phyloP scores from a whole-genome alignment of 306 rosid genomes.

The Bauhinia variegata region DNA sequence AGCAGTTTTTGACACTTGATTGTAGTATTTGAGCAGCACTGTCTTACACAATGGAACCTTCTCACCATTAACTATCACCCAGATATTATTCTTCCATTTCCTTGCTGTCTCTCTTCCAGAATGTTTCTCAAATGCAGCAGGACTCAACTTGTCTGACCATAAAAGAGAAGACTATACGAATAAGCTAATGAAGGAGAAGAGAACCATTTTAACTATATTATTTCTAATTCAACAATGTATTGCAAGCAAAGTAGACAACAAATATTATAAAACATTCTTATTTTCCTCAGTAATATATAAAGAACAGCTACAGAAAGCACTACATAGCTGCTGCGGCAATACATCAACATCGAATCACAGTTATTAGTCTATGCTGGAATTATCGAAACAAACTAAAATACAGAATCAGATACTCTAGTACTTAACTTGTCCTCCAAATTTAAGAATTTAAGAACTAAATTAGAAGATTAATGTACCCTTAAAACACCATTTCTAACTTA shows the following conservation, averaged over 20 bases:
- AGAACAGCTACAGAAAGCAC: constrained; percentile 4
- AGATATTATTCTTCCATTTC: constrained; percentile 96
- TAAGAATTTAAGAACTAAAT: constrained; percentile 26
- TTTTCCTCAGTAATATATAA: constrained; percentile 20
- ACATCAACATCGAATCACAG: neutral
- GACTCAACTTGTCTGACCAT: constrained; percentile 74
- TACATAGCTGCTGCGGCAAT: neutral
- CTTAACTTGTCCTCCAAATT: constrained; percentile 21
- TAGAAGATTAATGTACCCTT: constrained; percentile 1
- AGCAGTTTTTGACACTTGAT: constrained; percentile 63
- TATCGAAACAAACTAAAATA: constrained; percentile 1
- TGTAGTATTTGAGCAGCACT: constrained; percentile 90
- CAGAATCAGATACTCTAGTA: constrained; percentile 6
- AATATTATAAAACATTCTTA: neutral
- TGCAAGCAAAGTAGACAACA: constrained; percentile 19
- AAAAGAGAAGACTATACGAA: constrained; percentile 23
- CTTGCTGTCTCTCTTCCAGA: constrained; percentile 96
- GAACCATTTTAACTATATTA: neutral
- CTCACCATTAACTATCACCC: constrained; percentile 91
- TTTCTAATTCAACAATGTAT: constrained; percentile 1
- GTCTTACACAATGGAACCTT: constrained; percentile 87
- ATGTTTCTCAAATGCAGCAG: constrained; percentile 96
- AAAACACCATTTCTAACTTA: constrained; percentile 10
- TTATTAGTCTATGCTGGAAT: neutral
- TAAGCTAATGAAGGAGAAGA: constrained; percentile 28